phyloP scores from a whole-genome alignment of 2,329 filamentous ascomycete species.

The Colletotrichum sojae region DNA sequence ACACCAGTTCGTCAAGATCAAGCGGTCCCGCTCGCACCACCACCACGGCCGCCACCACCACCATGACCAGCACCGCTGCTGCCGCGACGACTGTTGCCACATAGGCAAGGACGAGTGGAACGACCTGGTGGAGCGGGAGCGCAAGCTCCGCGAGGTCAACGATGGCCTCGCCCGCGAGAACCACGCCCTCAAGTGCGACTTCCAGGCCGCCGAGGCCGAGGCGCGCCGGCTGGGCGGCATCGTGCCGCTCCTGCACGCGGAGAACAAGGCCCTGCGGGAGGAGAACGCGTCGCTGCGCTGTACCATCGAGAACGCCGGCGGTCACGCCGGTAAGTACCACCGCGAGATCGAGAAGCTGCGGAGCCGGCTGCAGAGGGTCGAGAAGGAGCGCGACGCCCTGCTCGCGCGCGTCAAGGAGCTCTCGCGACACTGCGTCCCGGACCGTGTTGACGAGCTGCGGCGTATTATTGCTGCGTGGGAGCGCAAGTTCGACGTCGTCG shows the following conservation, averaged over 20 bases:
- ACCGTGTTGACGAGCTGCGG: slow-evolving; percentile 50
- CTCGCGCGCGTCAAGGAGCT: slow-evolving; percentile 52
- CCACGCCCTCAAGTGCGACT: slow-evolving; percentile 51
- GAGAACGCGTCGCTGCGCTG: slow-evolving; percentile 58
- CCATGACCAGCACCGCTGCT: slow-evolving; percentile 39
- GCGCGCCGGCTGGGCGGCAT: slow-evolving; percentile 51
- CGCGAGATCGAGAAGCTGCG: slow-evolving; percentile 52
- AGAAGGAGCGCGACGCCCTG: slow-evolving; percentile 55
- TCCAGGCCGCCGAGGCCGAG: slow-evolving; percentile 54
- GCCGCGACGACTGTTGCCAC: slow-evolving; percentile 52
- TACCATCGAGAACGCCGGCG: slow-evolving; percentile 52
- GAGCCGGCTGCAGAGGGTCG: slow-evolving; percentile 51
- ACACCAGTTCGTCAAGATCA: slow-evolving; percentile 56
- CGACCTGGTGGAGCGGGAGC: slow-evolving; percentile 53
- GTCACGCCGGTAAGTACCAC: slow-evolving; percentile 48
- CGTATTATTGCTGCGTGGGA: slow-evolving; percentile 54
- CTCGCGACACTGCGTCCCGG: slow-evolving; percentile 48
- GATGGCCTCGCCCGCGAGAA: slow-evolving; percentile 50
- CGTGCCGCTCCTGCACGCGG: slow-evolving; percentile 54
- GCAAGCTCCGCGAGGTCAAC: slow-evolving; percentile 52
- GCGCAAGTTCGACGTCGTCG: slow-evolving; percentile 41
- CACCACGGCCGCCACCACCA: slow-evolving; percentile 50
- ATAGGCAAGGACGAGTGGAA: slow-evolving; percentile 56
- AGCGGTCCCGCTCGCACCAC: slow-evolving; percentile 54
- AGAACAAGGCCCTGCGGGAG: slow-evolving; percentile 52